Conservation (phyloP, 805 yeast species). For the Metschnikowia amazonensis region DNA sequence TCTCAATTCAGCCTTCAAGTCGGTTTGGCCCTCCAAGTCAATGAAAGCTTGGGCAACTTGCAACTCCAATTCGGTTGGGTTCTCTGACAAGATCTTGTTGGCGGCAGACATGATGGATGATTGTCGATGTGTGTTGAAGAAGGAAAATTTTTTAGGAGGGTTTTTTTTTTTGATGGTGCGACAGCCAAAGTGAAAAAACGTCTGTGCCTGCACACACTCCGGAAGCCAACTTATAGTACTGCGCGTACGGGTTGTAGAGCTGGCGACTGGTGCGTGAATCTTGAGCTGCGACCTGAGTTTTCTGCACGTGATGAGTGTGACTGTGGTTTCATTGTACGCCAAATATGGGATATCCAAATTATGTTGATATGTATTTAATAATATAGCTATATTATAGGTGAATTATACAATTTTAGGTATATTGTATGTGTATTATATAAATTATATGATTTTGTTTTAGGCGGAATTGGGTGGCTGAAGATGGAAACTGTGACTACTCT, state of each 20-base stretch:
- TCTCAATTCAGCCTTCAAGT: constrained; percentile 96
- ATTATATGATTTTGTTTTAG: no score
- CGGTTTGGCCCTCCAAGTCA: constrained; percentile 95
- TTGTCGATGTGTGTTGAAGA: constrained; percentile 14
- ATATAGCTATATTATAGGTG: no score
- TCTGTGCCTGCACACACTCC: constrained; percentile 12
- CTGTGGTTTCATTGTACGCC: no score
- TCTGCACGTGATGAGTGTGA: not conserved
- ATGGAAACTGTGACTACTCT: no score
- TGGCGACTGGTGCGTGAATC: not conserved
- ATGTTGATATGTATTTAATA: no score
- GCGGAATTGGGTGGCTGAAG: no score
- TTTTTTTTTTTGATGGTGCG: constrained; percentile 14
- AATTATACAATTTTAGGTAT: no score
- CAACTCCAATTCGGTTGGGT: constrained; percentile 98
- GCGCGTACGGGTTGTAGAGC: not conserved
- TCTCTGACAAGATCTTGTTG: constrained; percentile 89
- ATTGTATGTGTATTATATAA: no score
- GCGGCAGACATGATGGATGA: constrained; percentile 82
- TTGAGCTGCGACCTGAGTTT: no score
- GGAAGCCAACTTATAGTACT: not conserved
- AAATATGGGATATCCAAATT: no score
- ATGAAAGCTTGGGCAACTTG: constrained; percentile 98
- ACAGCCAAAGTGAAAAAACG: constrained; percentile 11
- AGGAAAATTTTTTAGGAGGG: constrained; percentile 14